Percentiles rank a stretch among this genome's conserved stretches.
Evolutionary conservation across 805 yeast species (phyloP).

Genomic region (Candida germanica): DNA sequence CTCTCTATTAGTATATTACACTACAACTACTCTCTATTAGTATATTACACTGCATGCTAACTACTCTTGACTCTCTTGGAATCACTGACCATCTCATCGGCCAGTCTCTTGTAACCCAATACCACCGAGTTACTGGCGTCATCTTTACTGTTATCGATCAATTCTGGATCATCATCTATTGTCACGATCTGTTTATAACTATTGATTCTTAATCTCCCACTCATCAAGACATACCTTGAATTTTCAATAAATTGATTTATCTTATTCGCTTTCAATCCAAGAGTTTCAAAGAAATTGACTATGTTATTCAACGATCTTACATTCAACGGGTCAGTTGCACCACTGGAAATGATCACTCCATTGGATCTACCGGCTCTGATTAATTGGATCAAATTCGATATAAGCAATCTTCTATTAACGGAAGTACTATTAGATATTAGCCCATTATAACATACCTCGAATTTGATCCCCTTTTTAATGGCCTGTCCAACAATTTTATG

Average conservation of each 20-base stretch:
- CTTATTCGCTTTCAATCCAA: conserved; percentile 68
- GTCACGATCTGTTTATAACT: conserved; percentile 75
- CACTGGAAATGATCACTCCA: conserved; percentile 78
- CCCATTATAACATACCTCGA: conserved; percentile 72
- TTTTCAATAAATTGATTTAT: conserved; percentile 58
- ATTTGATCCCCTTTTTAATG: conserved; percentile 72
- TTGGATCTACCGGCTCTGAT: conserved; percentile 77
- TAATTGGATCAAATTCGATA: conserved; percentile 69
- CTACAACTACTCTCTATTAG: conserved; percentile 18
- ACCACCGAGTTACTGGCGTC: conserved; percentile 21
- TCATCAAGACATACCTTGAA: conserved; percentile 63
- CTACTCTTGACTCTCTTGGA: too few species aligned
- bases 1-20: too few species aligned
- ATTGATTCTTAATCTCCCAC: conserved; percentile 69
- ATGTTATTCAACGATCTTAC: conserved; percentile 70
- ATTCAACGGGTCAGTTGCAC: conserved; percentile 56
- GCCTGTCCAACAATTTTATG: conserved; percentile 86
- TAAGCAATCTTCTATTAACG: conserved; percentile 52
- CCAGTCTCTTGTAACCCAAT: conserved; percentile 11
- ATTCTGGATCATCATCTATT: conserved; percentile 34
- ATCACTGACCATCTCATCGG: too few species aligned
- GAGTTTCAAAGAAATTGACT: conserved; percentile 55
- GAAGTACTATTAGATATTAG: conserved; percentile 40
- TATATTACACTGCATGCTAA: conserved; percentile 15
- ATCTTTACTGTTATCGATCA: conserved; percentile 15